These are phyloP conservation scores for Poa annua DNA, from an alignment of 176 grass and related monocot species.

Conservation along the genomic window DNA sequence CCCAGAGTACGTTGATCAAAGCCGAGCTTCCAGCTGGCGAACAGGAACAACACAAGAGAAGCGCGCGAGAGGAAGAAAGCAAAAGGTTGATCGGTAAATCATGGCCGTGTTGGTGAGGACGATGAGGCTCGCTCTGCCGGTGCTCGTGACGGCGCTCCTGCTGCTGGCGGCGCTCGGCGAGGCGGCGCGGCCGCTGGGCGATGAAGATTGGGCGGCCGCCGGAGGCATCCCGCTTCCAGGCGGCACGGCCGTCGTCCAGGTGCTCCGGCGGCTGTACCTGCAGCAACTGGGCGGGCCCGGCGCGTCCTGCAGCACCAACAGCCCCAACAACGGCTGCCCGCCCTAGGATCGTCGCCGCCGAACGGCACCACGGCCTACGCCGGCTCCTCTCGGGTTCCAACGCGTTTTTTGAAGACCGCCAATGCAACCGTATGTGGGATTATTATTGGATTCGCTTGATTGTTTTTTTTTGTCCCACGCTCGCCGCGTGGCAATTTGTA, in stretches of 20 bases:
- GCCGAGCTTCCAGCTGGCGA: no score
- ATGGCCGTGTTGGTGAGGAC: not conserved
- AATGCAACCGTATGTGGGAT: not conserved
- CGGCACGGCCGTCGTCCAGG: conserved; percentile 34
- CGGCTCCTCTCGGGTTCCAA: not conserved
- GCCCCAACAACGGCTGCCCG: conserved; percentile 54
- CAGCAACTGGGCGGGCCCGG: conserved; percentile 49
- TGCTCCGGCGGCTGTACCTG: conserved; percentile 49
- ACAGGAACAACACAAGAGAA: no score
- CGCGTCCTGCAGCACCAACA: conserved; percentile 49
- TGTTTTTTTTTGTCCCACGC: conserved; percentile 2
- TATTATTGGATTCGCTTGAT: no score
- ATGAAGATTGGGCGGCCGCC: conserved; percentile 6
- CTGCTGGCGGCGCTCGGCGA: conserved; percentile 27
- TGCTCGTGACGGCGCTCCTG: conserved; percentile 7
- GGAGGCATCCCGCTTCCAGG: conserved; percentile 10
- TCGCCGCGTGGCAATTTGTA: not conserved
- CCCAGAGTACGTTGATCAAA: no score
- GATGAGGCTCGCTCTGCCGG: not conserved
- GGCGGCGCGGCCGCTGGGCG: conserved; percentile 43
- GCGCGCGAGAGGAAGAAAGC: not conserved
- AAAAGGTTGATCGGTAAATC: no score
- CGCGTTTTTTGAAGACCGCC: not conserved
- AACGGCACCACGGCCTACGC: not conserved
- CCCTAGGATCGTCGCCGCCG: conserved; percentile 3